phyloP scores from a whole-genome alignment of 257 asterid genomes.

The Paraleonurus japonicus region DNA sequence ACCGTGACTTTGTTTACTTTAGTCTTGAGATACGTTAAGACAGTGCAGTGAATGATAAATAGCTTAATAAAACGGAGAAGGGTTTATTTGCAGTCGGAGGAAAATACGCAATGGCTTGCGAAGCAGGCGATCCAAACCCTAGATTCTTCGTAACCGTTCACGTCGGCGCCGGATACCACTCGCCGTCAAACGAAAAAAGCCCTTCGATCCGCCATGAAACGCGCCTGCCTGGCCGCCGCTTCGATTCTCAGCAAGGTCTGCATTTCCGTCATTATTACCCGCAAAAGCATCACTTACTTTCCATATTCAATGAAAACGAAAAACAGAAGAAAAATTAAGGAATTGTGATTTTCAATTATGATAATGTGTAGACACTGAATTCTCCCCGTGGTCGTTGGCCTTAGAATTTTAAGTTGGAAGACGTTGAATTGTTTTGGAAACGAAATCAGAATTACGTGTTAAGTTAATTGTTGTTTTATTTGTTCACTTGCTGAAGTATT shows the following conservation, averaged over 20 bases:
- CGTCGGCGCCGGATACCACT: slow-evolving; percentile 93
- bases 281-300: slow-evolving; percentile 7
- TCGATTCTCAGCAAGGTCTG: slow-evolving; percentile 65
- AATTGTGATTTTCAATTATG: background rate
- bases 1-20: background rate
- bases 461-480: background rate
- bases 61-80: background rate
- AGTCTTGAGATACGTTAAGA: no score
- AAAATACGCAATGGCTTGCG: slow-evolving; percentile 44
- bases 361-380: background rate
- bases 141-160: slow-evolving; percentile 86
- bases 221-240: slow-evolving; percentile 82
- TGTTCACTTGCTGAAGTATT: slow-evolving; percentile 1
- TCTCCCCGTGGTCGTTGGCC: background rate
- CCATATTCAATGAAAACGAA: slow-evolving; percentile 4
- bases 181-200: slow-evolving; percentile 84
- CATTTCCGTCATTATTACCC: background rate
- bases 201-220: slow-evolving; percentile 76
- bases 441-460: background rate
- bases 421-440: background rate
- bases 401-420: background rate
- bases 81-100: background rate
- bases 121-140: slow-evolving; percentile 32
- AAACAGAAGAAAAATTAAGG: background rate
- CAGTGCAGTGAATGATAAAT: no score